These are phyloP conservation scores for Diaporthe helianthi DNA, from an alignment of 2,329 filamentous ascomycete species.

Conservation along the genomic window DNA sequence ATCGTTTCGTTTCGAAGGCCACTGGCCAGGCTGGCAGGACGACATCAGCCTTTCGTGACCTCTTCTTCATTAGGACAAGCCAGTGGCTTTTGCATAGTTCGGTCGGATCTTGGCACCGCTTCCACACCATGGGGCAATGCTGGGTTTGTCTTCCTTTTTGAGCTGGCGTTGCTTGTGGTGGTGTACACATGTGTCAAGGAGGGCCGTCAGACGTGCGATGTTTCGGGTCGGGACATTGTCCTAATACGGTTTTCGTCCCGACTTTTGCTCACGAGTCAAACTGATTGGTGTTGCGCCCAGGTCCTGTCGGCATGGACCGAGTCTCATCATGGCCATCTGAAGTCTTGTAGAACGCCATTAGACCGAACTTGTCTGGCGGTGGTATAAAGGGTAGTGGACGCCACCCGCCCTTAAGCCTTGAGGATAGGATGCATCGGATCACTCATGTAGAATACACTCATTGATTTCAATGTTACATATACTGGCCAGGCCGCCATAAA, in stretches of 20 bases:
- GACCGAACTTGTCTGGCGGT: background rate
- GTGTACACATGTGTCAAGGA: slow-evolving; percentile 16
- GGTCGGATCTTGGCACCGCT: slow-evolving; percentile 2
- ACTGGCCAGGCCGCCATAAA: slow-evolving; percentile 11
- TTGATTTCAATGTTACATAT: background rate
- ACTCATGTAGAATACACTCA: background rate
- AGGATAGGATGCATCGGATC: slow-evolving; percentile 13
- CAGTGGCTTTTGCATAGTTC: slow-evolving; percentile 2
- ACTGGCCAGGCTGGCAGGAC: background rate
- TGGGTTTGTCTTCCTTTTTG: background rate
- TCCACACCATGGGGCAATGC: background rate
- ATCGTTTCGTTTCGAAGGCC: slow-evolving; percentile 22
- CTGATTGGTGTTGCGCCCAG: slow-evolving; percentile 12
- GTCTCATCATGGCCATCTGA: background rate
- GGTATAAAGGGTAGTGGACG: slow-evolving; percentile 6
- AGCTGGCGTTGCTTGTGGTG: background rate
- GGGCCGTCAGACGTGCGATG: slow-evolving; percentile 18
- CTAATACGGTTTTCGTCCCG: slow-evolving; percentile 23
- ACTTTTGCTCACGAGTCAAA: slow-evolving; percentile 18
- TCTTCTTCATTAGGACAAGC: slow-evolving; percentile 11
- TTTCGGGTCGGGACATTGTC: slow-evolving; percentile 26
- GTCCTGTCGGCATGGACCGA: background rate
- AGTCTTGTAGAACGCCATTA: slow-evolving; percentile 1
- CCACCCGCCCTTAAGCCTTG: background rate
- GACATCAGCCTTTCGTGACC: background rate